Base-by-base conservation (phyloP, 2,329 filamentous ascomycete genomes). In the Raffaelea arxii region DNA sequence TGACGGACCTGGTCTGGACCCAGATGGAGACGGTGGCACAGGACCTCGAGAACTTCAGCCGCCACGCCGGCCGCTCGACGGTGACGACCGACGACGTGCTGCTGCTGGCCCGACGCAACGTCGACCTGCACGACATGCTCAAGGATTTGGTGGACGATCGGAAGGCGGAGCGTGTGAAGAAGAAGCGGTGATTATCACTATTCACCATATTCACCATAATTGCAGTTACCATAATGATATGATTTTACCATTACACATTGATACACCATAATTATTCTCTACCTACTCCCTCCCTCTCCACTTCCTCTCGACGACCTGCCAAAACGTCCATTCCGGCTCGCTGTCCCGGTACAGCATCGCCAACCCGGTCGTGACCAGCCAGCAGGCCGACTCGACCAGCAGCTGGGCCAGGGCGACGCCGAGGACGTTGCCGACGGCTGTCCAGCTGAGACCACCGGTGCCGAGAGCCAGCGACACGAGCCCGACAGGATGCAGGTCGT, bases 81-180 rank as follows among this genome's bases (percentile, higher is more conserved):
- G 77, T 98, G 54, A 87, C 82, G 32, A 84, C 84, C 0, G 84
- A 90, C 44, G 92, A 98, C 60, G 90, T 97, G 12, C 69, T 97
- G 57, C 75, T 98, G 7, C 77, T 98, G 25, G 82, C 87, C 23
- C 74, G 92, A 51, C 80, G 91, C 49, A 98, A 97, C 56, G 85
- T 90, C 47, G 88, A 89, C 18, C 66, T 98, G 19, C 80, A 90
- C 55, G 74, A 74, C 16, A 80, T 97, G 27, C 74, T 98, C 59
- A 76, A 77, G 61, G 72, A 77, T 43, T 80, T 80, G 56, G 69
- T 89, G 24, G 82, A 89, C 46, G 66, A 71, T 54, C 67, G 73
- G 52, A 77, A 75, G 58, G 72, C 71, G 1, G 63, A 67, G 35
- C 51, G 49, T 4, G 36, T 30, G 62, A 60, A 54, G 54, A 66